Evolutionary conservation across 1,139 yeast genomes (phyloP).

Genomic region (Yamadazyma pseudoaaseri): DNA sequence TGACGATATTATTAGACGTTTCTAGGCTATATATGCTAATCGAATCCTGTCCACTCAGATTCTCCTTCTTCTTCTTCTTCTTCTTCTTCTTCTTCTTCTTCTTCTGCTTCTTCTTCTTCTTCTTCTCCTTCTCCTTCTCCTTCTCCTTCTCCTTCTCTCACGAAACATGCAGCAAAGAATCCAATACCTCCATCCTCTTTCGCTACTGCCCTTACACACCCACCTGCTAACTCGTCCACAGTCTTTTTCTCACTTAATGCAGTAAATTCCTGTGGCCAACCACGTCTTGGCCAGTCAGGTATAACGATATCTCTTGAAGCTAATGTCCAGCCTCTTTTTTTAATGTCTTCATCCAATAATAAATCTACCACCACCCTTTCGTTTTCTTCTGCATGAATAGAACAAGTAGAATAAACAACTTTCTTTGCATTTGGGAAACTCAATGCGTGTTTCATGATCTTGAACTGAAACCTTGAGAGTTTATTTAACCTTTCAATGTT

Average conservation of each 20-base stretch:
- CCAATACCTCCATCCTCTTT: constrained; percentile 96
- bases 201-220: constrained; percentile 84
- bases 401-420: constrained; percentile 94
- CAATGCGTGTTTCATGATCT: constrained; percentile 85
- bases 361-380: constrained; percentile 85
- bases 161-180: constrained; percentile 87
- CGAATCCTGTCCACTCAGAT: constrained; percentile 17
- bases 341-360: constrained; percentile 60
- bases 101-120: constrained; percentile 16
- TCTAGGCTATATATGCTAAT: constrained; percentile 8
- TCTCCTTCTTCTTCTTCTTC: constrained; percentile 7
- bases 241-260: constrained; percentile 46
- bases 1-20: constrained; percentile 64
- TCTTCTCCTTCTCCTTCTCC: constrained; percentile 4
- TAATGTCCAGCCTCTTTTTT: constrained; percentile 71
- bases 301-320: constrained; percentile 63
- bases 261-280: constrained; percentile 64
- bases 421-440: constrained; percentile 71
- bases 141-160: constrained; percentile 23
- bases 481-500: constrained; percentile 63
- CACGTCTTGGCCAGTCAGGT: constrained; percentile 85
- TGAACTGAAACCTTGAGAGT: constrained; percentile 78
- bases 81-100: constrained; percentile 2
- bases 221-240: constrained; percentile 63
- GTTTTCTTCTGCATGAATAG: constrained; percentile 89